Percentiles rank a stretch among this genome's conserved stretches.
These are phyloP conservation scores for Mycosarcoma mackinlayi DNA, from an alignment of 1,284 basidiomycete genomes.

Conservation along the genomic window DNA sequence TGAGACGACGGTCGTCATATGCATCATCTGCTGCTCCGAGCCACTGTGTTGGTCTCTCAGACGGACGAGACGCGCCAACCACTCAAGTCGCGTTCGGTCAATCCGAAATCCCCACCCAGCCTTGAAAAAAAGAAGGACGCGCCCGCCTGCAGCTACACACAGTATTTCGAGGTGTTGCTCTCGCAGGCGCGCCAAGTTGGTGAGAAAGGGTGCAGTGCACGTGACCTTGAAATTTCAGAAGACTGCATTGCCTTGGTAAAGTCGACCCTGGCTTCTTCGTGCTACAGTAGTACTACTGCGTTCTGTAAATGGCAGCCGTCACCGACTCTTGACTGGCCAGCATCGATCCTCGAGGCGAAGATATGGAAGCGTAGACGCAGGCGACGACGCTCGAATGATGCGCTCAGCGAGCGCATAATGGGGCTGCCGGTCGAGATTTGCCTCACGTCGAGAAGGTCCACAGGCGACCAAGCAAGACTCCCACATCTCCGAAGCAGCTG, in stretches of 20 bases:
- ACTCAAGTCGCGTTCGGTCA: constrained; percentile 25
- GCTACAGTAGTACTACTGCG: not conserved
- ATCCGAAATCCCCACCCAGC: constrained; percentile 1
- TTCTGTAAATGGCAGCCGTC: too few relatives aligned
- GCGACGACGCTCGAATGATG: too few relatives aligned
- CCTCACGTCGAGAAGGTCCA: not conserved
- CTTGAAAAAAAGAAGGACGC: not conserved
- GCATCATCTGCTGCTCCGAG: constrained; percentile 2
- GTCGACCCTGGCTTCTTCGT: not conserved
- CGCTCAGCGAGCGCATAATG: too few relatives aligned
- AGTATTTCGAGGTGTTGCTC: constrained; percentile 33
- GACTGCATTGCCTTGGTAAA: not conserved
- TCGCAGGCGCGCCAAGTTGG: constrained; percentile 17
- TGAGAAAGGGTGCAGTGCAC: constrained; percentile 8
- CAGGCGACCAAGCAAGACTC: too few relatives aligned
- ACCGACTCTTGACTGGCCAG: too few relatives aligned
- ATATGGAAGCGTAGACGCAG: too few relatives aligned
- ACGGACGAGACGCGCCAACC: constrained; percentile 3
- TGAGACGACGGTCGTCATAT: constrained; percentile 5
- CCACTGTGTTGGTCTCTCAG: constrained; percentile 36
- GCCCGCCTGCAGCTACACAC: constrained; percentile 12
- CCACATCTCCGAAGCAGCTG: too few relatives aligned
- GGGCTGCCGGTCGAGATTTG: not conserved
- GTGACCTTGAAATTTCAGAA: constrained; percentile 21
- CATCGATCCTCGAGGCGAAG: too few relatives aligned